A percentile compares a stretch with the other conserved stretches of the same genome.
phyloP scores from a whole-genome alignment of 2,329 filamentous ascomycete species.

The Metarhizium brunneum region DNA sequence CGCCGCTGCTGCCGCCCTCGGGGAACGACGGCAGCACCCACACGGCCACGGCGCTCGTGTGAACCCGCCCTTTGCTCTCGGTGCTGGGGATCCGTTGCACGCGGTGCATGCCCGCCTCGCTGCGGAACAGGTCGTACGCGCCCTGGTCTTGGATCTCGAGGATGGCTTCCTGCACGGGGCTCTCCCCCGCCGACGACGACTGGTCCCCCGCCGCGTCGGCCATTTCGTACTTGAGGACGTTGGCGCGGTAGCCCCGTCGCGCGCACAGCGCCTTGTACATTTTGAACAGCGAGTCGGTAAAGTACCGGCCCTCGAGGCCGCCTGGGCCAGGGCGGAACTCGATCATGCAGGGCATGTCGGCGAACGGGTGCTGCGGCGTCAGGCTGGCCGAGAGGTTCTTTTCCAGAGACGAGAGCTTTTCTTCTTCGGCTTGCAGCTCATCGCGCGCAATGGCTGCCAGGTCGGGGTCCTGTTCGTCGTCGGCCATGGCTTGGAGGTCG shows the following conservation, averaged over 20 bases:
- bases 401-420: constrained; percentile 53
- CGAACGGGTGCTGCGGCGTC: constrained; percentile 83
- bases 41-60: constrained; percentile 87
- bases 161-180: constrained; percentile 75
- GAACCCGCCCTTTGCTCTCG: constrained; percentile 81
- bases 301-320: constrained; percentile 83
- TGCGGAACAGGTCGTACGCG: constrained; percentile 72
- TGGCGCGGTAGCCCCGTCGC: constrained; percentile 54
- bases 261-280: constrained; percentile 84
- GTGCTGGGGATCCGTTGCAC: constrained; percentile 91
- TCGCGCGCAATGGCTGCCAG: constrained; percentile 71
- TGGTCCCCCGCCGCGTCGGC: constrained; percentile 52
- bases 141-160: constrained; percentile 70
- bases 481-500: constrained; percentile 44
- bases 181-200: constrained; percentile 48
- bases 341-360: constrained; percentile 77
- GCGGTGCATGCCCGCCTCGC: constrained; percentile 88
- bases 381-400: constrained; percentile 65
- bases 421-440: constrained; percentile 61
- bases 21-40: constrained; percentile 85
- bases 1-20: constrained; percentile 34
- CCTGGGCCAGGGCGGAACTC: constrained; percentile 90
- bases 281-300: constrained; percentile 74
- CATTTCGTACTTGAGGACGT: constrained; percentile 71
- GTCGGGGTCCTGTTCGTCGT: constrained; percentile 50